Base-by-base conservation (phyloP, 2,329 filamentous ascomycete genomes). In the Fusarium pseudoanthophilum region DNA sequence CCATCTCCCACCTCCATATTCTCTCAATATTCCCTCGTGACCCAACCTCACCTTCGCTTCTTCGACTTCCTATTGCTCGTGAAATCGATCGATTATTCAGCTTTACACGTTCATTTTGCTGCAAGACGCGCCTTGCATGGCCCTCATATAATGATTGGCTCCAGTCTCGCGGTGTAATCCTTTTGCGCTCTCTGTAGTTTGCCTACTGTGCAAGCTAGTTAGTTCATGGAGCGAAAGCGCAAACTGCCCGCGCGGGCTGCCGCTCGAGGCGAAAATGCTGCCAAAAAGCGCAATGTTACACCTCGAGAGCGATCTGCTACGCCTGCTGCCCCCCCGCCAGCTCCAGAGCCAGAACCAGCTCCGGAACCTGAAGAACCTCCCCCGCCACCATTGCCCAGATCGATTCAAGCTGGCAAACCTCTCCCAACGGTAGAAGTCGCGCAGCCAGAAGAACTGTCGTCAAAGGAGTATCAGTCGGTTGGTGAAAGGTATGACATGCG, bases 401-500 rank as follows among this genome's bases (percentile, higher is more conserved):
- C 88, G 51, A 83, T 95, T 40, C 84, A 87, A 75, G 82, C 91
- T 5, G 91, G 90, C 55, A 90, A 92, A 77, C 91, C 92, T 21
- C 83, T 95, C 37, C 93, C 93, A 5, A 93, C 91, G 1, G 87
- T 95, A 20, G 87, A 91, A 74, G 86, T 89, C 55, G 85, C 90
- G 21, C 93, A 96, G 79, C 83, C 90, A 2, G 86, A 89, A 13
- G 86, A 91, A 69, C 84, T 95, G 11, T 83, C 91, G 0, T 78
- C 83, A 9, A 88, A 87, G 72, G 92, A 94, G 20, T 95, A 91
- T 78, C 93, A 95, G 82, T 89, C 90, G 30, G 87, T 95, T 45
- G 88, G 90, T 64, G 92, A 94, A 79, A 94, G 91, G 92, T 92
- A 82, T 73, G 72, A 58, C 42, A 46, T 69, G 39, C 46, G 40